Evolutionary conservation across 2,329 filamentous ascomycete genomes (phyloP).

Genomic region (Pseudocercospora cruenta): DNA sequence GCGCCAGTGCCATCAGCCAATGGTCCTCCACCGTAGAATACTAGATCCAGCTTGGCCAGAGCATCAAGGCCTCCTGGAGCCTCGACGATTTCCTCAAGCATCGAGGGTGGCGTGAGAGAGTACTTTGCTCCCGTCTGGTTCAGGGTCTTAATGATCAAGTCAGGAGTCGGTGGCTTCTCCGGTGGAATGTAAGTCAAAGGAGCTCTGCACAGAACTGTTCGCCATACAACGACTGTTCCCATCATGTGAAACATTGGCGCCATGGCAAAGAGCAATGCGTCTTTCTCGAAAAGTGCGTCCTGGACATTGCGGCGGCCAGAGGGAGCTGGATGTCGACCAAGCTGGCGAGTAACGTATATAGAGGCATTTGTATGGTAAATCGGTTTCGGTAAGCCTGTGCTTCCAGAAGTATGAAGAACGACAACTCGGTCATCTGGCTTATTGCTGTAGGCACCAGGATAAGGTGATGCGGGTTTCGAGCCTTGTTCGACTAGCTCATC

Average conservation of each 20-base stretch:
- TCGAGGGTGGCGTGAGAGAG: constrained; percentile 21
- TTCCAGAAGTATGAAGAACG: constrained; percentile 29
- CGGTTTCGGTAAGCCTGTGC: constrained; percentile 28
- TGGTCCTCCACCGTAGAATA: constrained; percentile 28
- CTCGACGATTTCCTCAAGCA: constrained; percentile 24
- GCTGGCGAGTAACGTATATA: constrained; percentile 23
- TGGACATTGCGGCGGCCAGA: constrained; percentile 16
- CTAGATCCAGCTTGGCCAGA: constrained; percentile 16
- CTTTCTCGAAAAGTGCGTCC: constrained; percentile 12
- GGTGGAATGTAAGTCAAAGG: constrained; percentile 19
- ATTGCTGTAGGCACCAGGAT: constrained; percentile 12
- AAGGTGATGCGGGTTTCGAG: neutral
- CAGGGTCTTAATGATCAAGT: constrained; percentile 18
- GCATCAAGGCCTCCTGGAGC: constrained; percentile 23
- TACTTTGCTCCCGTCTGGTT: constrained; percentile 16
- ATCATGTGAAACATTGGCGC: constrained; percentile 29
- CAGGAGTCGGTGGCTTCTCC: constrained; percentile 21
- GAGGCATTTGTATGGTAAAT: constrained; percentile 25
- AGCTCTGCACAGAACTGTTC: constrained; percentile 15
- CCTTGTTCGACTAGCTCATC: constrained; percentile 22
- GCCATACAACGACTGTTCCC: constrained; percentile 21
- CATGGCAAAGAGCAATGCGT: constrained; percentile 17
- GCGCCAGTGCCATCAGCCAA: constrained; percentile 20
- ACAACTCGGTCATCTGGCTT: constrained; percentile 19
- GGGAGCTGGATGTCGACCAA: constrained; percentile 10